Evolutionary conservation across 1,284 basidiomycete species (phyloP).

Genomic region (Sporisorium exsertum): DNA sequence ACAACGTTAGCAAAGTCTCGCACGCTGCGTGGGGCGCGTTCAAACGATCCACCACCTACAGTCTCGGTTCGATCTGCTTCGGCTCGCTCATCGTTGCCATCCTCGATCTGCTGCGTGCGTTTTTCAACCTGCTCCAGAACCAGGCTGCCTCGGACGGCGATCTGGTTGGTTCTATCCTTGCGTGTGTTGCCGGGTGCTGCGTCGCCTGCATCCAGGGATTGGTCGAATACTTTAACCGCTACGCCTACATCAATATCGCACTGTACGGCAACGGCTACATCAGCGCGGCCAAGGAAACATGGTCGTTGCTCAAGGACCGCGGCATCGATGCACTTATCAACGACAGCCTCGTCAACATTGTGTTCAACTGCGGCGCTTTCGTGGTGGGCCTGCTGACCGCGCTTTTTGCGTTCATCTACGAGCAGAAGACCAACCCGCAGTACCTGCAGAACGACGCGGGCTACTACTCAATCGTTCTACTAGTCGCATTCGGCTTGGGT

Average conservation of each 20-base stretch:
- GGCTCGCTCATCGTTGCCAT: constrained; percentile 89
- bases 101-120: constrained; percentile 79
- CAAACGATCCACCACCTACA: constrained; percentile 82
- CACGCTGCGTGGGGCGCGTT: constrained; percentile 75
- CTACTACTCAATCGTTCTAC: constrained; percentile 56
- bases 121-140: constrained; percentile 77
- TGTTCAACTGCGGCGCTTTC: constrained; percentile 74
- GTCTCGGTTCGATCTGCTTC: constrained; percentile 88
- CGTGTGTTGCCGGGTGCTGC: constrained; percentile 84
- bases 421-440: constrained; percentile 70
- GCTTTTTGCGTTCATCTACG: constrained; percentile 84
- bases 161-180: constrained; percentile 79
- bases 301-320: constrained; percentile 81
- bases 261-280: constrained; percentile 89
- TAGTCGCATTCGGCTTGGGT: constrained; percentile 65
- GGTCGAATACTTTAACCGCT: constrained; percentile 73
- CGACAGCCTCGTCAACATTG: constrained; percentile 81
- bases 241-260: constrained; percentile 81
- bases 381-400: constrained; percentile 81
- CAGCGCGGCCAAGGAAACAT: constrained; percentile 88
- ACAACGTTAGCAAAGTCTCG: constrained; percentile 73
- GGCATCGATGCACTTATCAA: constrained; percentile 87
- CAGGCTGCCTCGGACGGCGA: constrained; percentile 81
- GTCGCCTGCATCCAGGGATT: constrained; percentile 53
- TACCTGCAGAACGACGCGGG: constrained; percentile 56